Conservation (phyloP, 2,329 filamentous ascomycete species). For the Purpureocillium takamizusanense region DNA sequence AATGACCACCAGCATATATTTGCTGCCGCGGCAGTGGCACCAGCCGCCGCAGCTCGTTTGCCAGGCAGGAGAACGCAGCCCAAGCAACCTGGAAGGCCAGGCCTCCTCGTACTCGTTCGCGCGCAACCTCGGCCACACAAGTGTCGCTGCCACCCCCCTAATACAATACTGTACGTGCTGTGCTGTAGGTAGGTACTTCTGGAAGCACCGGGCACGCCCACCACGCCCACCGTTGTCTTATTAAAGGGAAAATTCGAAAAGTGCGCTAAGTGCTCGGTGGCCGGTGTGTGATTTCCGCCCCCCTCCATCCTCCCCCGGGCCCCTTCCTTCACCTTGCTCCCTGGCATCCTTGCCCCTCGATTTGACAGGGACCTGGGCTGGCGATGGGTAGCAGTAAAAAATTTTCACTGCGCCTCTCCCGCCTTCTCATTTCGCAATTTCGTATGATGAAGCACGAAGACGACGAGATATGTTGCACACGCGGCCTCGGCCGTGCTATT, state of each 20-base stretch:
- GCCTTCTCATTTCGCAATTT: constrained; percentile 8
- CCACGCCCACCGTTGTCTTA: constrained; percentile 2
- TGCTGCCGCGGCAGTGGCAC: too few species aligned
- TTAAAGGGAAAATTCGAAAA: neutral
- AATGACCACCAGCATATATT: too few species aligned
- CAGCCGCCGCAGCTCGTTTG: too few species aligned
- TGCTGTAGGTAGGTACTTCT: constrained; percentile 5
- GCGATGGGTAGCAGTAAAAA: constrained; percentile 4
- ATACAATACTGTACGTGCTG: neutral
- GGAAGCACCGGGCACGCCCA: constrained; percentile 4
- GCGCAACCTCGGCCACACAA: neutral
- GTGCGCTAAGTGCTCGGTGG: constrained; percentile 5
- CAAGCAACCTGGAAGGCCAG: too few species aligned
- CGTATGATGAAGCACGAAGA: neutral
- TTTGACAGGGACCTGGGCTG: constrained; percentile 4
- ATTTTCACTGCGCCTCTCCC: constrained; percentile 5
- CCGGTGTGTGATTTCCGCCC: constrained; percentile 3
- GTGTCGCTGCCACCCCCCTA: constrained; percentile 3
- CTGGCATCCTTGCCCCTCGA: constrained; percentile 3
- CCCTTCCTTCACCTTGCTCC: constrained; percentile 1
- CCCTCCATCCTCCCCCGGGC: too few species aligned
- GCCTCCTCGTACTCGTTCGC: too few species aligned
- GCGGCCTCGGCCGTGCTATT: neutral
- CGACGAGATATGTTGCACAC: constrained; percentile 8
- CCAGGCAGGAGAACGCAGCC: too few species aligned